phyloP scores from a whole-genome alignment of 441 rosid genomes.

The Mallotus japonicus region DNA sequence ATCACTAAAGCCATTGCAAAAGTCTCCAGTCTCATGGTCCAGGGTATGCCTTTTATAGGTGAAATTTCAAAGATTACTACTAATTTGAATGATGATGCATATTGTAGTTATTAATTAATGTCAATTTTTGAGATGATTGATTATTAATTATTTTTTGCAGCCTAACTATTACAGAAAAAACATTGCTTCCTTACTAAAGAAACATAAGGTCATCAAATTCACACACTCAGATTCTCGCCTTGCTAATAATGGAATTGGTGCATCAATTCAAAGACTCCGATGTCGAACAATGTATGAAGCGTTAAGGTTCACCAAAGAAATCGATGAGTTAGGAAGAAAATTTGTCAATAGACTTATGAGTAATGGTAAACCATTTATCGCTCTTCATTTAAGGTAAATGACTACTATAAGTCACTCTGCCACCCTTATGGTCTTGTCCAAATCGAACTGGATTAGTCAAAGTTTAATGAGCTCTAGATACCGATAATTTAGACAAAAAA shows the following conservation, averaged over 20 bases:
- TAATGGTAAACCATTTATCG: constrained; percentile 43
- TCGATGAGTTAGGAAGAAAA: constrained; percentile 43
- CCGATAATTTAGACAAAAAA: no score
- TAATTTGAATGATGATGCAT: neutral
- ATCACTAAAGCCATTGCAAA: constrained; percentile 34
- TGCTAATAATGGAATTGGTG: constrained; percentile 50
- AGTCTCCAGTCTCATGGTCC: constrained; percentile 63
- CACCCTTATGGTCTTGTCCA: no score
- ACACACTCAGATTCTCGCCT: constrained; percentile 59
- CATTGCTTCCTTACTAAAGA: constrained; percentile 39
- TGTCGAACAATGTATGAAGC: constrained; percentile 67
- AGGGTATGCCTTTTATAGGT: constrained; percentile 32
- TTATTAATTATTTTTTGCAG: constrained; percentile 23
- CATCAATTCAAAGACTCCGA: constrained; percentile 54
- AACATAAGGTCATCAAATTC: constrained; percentile 51
- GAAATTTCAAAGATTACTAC: neutral
- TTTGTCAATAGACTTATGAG: constrained; percentile 44
- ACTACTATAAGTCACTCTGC: no score
- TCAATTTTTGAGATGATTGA: neutral
- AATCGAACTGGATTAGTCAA: no score
- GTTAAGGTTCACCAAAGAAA: constrained; percentile 41
- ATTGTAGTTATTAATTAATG: neutral
- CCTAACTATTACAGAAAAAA: constrained; percentile 48
- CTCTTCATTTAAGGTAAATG: constrained; percentile 61
- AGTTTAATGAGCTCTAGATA: no score